Evolutionary conservation across 768 basidiomycete genomes (phyloP).

Genomic region (Cystoderma amianthinum): DNA sequence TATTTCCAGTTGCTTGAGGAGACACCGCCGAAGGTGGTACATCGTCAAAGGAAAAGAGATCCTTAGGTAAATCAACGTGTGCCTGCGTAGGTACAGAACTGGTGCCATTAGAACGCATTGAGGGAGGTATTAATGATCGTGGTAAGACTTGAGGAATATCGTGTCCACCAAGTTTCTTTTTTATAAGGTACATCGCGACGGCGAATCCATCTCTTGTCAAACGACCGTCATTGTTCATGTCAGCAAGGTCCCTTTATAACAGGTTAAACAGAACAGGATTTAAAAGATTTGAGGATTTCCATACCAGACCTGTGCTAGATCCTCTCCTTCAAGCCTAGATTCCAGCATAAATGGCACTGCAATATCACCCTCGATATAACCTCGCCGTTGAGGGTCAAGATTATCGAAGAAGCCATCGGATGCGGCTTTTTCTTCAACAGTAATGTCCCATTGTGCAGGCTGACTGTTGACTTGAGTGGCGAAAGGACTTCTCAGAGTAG

Average conservation of each 20-base stretch:
- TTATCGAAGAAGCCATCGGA: constrained; percentile 76
- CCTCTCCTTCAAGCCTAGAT: constrained; percentile 75
- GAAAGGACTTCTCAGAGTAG: constrained; percentile 16
- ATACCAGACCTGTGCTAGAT: constrained; percentile 89
- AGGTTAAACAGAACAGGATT: constrained; percentile 4
- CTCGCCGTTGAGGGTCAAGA: constrained; percentile 69
- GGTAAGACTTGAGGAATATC: constrained; percentile 72
- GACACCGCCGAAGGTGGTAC: constrained; percentile 39
- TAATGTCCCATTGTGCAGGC: constrained; percentile 71
- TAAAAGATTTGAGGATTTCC: neutral
- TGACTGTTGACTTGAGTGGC: constrained; percentile 17
- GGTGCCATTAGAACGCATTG: constrained; percentile 50
- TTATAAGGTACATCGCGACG: constrained; percentile 91
- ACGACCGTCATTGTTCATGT: constrained; percentile 81
- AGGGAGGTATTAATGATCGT: constrained; percentile 72
- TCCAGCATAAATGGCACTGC: constrained; percentile 95
- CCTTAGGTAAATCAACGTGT: constrained; percentile 35
- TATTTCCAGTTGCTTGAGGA: constrained; percentile 30
- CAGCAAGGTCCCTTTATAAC: constrained; percentile 78
- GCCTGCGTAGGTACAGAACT: constrained; percentile 31
- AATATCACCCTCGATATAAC: constrained; percentile 87
- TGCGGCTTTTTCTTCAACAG: constrained; percentile 66
- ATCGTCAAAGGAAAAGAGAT: constrained; percentile 50
- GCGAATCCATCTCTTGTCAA: constrained; percentile 92
- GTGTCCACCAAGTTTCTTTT: constrained; percentile 73